Evolutionary conservation across 495 filamentous ascomycete species (phyloP).

Genomic region (Melanomma pulvis-pyrius): DNA sequence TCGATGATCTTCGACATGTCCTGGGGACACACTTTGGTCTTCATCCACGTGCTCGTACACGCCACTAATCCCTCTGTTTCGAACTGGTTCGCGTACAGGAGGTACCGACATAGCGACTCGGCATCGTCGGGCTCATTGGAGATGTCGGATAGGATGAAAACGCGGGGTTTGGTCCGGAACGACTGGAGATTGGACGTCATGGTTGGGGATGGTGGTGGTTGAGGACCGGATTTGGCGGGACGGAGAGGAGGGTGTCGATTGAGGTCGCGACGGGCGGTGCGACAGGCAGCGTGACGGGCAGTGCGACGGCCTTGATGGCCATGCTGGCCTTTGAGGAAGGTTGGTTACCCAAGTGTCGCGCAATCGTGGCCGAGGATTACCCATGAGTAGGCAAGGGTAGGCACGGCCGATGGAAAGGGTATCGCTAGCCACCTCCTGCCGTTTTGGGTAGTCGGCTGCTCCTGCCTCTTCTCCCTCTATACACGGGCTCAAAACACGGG

Average conservation of each 20-base stretch:
- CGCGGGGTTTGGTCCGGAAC: slow-evolving; percentile 40
- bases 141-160: slow-evolving; percentile 53
- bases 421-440: not conserved
- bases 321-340: not conserved
- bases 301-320: not conserved
- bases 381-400: not conserved
- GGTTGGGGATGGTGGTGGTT: not conserved
- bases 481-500: too few relatives aligned
- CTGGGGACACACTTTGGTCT: slow-evolving; percentile 36
- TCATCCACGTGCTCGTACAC: slow-evolving; percentile 50
- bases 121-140: slow-evolving; percentile 53
- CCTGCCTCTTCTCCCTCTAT: not conserved
- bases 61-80: slow-evolving; percentile 49
- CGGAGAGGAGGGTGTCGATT: not conserved
- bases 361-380: slow-evolving; percentile 18
- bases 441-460: not conserved
- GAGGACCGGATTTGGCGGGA: not conserved
- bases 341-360: slow-evolving; percentile 3
- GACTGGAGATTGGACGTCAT: slow-evolving; percentile 11
- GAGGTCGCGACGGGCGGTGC: not conserved
- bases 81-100: slow-evolving; percentile 52
- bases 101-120: slow-evolving; percentile 49
- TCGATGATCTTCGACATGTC: slow-evolving; percentile 49
- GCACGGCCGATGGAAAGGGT: not conserved
- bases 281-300: not conserved